Base-by-base conservation (phyloP, 2,329 filamentous ascomycete genomes). In the Ophiocordyceps sinensis region DNA sequence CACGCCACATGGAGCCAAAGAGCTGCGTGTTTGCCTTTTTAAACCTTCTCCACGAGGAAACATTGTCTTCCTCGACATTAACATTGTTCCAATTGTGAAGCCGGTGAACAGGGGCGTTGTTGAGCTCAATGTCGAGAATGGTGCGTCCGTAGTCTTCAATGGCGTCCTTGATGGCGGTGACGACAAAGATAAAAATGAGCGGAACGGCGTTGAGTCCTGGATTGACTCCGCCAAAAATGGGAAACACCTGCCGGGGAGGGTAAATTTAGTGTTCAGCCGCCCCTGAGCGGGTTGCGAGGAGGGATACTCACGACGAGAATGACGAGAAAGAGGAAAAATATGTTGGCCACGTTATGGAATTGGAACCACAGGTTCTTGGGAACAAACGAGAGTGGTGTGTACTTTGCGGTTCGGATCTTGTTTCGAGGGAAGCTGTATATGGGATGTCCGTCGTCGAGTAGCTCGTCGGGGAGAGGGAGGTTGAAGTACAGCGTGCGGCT, bases 291-390 rank as follows among this genome's bases (percentile, higher is more conserved):
- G n/a, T 17, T 15, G 13, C 5, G 32, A 15, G 37, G 30, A 21
- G 34, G 23, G 36, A 37, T 38, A 59, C 88, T 71, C 80, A 96
- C 91, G 55, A 82, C 80, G 45, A 98, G 74, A 56, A 98, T 94
- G 58, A 95, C 88, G 53, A 89, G 75, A 65, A 96, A 95, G 51
- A 96, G 70, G 73, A 98, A 98, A 66, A 96, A 98, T 41, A 96
- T 82, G 61, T 98, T 98, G 56, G 91, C 91, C 54, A 98, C 82
- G 57, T 96, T 96, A 64, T 98, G 89, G 58, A 98, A 96, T 62
- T 98, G 93, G 49, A 94, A 85, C 78, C 82, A 98, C 55, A 98
- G 58, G 63, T 98, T 96, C 67, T 96, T 96, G 13, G 91, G 91
- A 26, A 98, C 62, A 63, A 98, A 98, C 45, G 85, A 94, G 47